These are phyloP conservation scores for Phialophora tarda DNA, from an alignment of 2,329 filamentous ascomycete genomes.

Conservation along the genomic window DNA sequence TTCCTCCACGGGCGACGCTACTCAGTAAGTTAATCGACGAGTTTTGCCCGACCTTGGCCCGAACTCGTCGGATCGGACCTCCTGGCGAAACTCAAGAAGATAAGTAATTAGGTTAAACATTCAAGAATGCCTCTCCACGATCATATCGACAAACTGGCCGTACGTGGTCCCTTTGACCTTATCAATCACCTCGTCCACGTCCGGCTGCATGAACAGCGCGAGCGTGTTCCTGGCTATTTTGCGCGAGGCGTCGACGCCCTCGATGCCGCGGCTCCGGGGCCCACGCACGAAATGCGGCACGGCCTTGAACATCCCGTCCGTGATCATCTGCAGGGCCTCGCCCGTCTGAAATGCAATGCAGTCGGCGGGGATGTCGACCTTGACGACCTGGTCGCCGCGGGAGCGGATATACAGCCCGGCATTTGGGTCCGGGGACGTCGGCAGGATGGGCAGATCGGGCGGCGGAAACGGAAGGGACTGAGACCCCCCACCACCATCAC, in stretches of 20 bases:
- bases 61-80: too few relatives aligned
- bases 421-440: slow-evolving; percentile 76
- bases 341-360: slow-evolving; percentile 96
- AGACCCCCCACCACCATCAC: too few relatives aligned
- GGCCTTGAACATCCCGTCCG: slow-evolving; percentile 82
- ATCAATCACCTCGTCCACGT: slow-evolving; percentile 74
- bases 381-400: slow-evolving; percentile 76
- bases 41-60: too few relatives aligned
- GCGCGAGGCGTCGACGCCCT: slow-evolving; percentile 34
- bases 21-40: too few relatives aligned
- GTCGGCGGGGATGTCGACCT: slow-evolving; percentile 87
- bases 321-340: slow-evolving; percentile 88
- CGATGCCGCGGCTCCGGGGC: slow-evolving; percentile 4
- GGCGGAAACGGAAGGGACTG: neutral
- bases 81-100: too few relatives aligned
- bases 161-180: slow-evolving; percentile 75
- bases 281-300: slow-evolving; percentile 94
- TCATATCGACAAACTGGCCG: slow-evolving; percentile 75
- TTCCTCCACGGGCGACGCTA: too few relatives aligned
- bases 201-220: slow-evolving; percentile 95
- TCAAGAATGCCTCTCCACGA: slow-evolving; percentile 71
- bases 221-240: slow-evolving; percentile 78
- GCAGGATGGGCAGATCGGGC: slow-evolving; percentile 61
- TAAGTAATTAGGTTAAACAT: too few relatives aligned
- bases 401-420: slow-evolving; percentile 94